A percentile compares a stretch with the other conserved stretches of the same genome.
Conservation (phyloP, 1,284 basidiomycete genomes). For the Microbotryum silenes-acaulis region DNA sequence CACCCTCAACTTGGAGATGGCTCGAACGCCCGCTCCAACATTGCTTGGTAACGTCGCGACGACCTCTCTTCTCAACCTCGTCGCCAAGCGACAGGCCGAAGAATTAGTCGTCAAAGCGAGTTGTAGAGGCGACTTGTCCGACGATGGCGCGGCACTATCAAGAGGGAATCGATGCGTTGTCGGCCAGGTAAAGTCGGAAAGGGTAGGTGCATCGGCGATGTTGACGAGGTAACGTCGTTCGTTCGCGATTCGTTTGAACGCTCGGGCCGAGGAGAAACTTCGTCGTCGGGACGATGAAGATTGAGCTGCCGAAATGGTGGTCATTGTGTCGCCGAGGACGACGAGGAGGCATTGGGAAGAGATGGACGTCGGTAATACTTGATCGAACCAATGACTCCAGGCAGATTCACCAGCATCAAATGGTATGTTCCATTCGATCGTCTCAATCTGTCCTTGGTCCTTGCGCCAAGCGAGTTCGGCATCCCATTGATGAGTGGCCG, state of each 20-base stretch:
- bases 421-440: slow-evolving; percentile 49
- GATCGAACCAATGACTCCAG: slow-evolving; percentile 1
- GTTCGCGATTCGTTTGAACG: slow-evolving; percentile 52
- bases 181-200: slow-evolving; percentile 86
- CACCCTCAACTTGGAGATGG: slow-evolving; percentile 37
- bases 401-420: slow-evolving; percentile 42
- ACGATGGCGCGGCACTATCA: slow-evolving; percentile 15
- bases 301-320: background rate
- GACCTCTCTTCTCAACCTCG: slow-evolving; percentile 73
- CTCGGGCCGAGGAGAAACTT: slow-evolving; percentile 9
- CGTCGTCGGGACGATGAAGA: background rate
- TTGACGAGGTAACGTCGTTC: slow-evolving; percentile 67
- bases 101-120: slow-evolving; percentile 87
- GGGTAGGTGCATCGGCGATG: slow-evolving; percentile 71
- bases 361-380: too few species aligned
- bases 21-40: slow-evolving; percentile 62
- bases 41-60: slow-evolving; percentile 65
- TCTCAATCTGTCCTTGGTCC: slow-evolving; percentile 50
- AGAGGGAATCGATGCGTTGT: slow-evolving; percentile 68
- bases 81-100: slow-evolving; percentile 76
- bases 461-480: slow-evolving; percentile 65
- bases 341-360: slow-evolving; percentile 12
- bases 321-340: slow-evolving; percentile 27
- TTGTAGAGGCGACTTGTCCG: slow-evolving; percentile 54
- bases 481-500: slow-evolving; percentile 48